Evolutionary conservation across 2,329 filamentous ascomycete species (phyloP).

Genomic region (Botrytis tulipae): DNA sequence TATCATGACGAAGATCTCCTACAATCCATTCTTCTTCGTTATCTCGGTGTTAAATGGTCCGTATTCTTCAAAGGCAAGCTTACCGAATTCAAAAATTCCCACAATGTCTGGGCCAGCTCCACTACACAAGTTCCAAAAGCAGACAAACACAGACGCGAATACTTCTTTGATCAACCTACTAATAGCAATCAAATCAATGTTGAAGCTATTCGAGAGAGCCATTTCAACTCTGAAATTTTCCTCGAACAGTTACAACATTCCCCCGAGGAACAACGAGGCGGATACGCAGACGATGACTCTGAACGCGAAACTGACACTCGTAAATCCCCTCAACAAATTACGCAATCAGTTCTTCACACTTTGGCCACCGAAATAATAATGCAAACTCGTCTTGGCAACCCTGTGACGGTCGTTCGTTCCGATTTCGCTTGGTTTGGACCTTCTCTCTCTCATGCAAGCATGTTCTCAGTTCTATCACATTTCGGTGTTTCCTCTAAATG

Average conservation of each 20-base stretch:
- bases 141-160: conserved; percentile 40
- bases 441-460: conserved; percentile 57
- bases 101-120: conserved; percentile 25
- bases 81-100: conserved; percentile 18
- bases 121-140: conserved; percentile 38
- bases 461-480: conserved; percentile 56
- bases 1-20: conserved; percentile 59
- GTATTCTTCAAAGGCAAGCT: conserved; percentile 45
- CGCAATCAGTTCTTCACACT: conserved; percentile 56
- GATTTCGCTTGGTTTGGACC: conserved; percentile 60
- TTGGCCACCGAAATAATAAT: conserved; percentile 52
- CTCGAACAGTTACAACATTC: conserved; percentile 52
- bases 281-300: conserved; percentile 26
- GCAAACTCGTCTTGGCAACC: conserved; percentile 42
- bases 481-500: conserved; percentile 57
- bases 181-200: conserved; percentile 32
- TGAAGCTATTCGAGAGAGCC: conserved; percentile 40
- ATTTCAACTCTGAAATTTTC: conserved; percentile 52
- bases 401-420: conserved; percentile 53
- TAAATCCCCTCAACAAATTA: conserved; percentile 48
- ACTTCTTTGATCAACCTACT: conserved; percentile 42
- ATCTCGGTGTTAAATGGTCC: conserved; percentile 51
- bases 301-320: conserved; percentile 32
- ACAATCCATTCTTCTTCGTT: conserved; percentile 53
- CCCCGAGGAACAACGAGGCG: conserved; percentile 37